Conservation (phyloP, 2,329 filamentous ascomycete genomes). For the Exophiala phaeomuriformis region DNA sequence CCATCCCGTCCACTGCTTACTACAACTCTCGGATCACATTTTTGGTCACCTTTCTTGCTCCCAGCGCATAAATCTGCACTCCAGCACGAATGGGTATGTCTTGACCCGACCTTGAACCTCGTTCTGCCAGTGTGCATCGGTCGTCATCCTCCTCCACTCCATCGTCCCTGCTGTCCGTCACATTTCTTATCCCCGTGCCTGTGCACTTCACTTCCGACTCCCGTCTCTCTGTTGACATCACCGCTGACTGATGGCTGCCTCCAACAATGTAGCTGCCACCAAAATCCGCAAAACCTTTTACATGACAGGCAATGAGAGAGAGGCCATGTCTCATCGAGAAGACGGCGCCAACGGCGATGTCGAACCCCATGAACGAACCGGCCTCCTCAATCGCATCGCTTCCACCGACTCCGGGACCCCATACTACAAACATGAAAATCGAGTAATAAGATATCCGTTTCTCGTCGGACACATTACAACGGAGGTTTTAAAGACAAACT, state of each 20-base stretch:
- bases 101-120: background rate
- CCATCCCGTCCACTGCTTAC: too few relatives aligned
- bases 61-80: background rate
- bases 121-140: too few relatives aligned
- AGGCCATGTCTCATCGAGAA: constrained; percentile 14
- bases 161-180: background rate
- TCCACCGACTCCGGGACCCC: constrained; percentile 26
- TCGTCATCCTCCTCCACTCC: background rate
- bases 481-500: constrained; percentile 42
- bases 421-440: constrained; percentile 33
- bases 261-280: constrained; percentile 19
- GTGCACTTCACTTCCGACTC: background rate
- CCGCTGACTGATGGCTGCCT: constrained; percentile 7
- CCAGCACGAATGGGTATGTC: constrained; percentile 6
- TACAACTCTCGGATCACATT: background rate
- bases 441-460: constrained; percentile 37
- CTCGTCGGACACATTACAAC: constrained; percentile 37
- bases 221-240: constrained; percentile 6
- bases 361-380: constrained; percentile 33
- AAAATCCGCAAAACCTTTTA: constrained; percentile 18
- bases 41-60: background rate
- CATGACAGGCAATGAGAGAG: constrained; percentile 7
- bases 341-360: constrained; percentile 31
- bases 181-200: background rate
- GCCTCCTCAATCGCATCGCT: constrained; percentile 28